Base-by-base conservation (phyloP, 805 yeast species). In the Millerozyma acaciae region DNA sequence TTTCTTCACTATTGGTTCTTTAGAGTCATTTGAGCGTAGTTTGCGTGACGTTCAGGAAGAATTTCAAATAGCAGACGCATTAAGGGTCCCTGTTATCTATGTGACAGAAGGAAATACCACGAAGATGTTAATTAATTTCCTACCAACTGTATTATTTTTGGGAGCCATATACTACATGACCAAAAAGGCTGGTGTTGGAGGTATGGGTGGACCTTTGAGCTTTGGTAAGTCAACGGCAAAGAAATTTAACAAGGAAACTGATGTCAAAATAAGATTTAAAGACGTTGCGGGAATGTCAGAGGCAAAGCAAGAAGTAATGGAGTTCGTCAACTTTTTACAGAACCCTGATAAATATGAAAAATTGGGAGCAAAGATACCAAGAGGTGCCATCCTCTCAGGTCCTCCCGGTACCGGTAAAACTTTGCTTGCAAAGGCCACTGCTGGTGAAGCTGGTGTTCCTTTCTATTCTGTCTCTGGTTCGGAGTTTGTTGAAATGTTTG, bases 391-490 rank as follows among this genome's bases (percentile, higher is more conserved):
- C 39, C 67, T 93, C 37, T 84, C 96, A 2, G 99, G 99, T 30
- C 96, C 98, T 12, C 99, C 99, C 32, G 99, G 99, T 68, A 93
- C 98, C 7, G 99, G 99, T 78, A 93, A 93, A 58, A 93, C 99
- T 1, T 68, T 93, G 34, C 66, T 93, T 32, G 99, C 99, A 8
- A 90, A 87, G 55, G 99, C 99, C 4, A 93, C 97, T 31, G 98
- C 98, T 2, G 98, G 98, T 45, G 99, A 93, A 60, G 98, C 99
- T 0, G 95, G 93, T 37, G 98, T 93, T 25, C 97, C 99, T 26
- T 93, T 93, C 57, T 80, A 80, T 50, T 84, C 95, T 10, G 97
- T 93, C 13, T 85, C 96, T 1, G 98, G 98, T 43, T 89, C 97
- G 5, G 98, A 90, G 60, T 90, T 90, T 48, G 96, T 93, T 9